phyloP scores from a whole-genome alignment of 306 rosid genomes.

The Luffa acutangula region DNA sequence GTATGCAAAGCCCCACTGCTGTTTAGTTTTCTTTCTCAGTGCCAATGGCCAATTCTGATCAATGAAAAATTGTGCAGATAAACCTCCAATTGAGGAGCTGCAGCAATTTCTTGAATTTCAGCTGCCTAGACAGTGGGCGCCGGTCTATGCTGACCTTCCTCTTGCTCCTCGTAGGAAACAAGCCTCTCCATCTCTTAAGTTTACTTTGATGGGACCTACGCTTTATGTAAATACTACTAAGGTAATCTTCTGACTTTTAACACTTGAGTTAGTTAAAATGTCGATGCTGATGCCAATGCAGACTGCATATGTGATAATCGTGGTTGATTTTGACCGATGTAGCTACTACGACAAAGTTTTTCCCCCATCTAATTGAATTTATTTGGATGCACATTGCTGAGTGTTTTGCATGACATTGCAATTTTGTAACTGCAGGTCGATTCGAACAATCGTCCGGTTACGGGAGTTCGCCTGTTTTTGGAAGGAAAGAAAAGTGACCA shows the following conservation, averaged over 20 bases:
- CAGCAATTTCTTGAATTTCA: constrained; percentile 83
- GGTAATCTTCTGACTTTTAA: constrained; percentile 30
- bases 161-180: constrained; percentile 52
- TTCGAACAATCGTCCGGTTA: constrained; percentile 61
- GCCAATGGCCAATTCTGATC: not conserved
- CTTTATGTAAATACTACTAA: constrained; percentile 71
- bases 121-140: constrained; percentile 92
- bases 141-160: constrained; percentile 74
- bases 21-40: not conserved
- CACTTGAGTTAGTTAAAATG: not conserved
- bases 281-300: not conserved
- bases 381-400: not conserved
- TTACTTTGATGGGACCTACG: constrained; percentile 74
- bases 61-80: constrained; percentile 45
- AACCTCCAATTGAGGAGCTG: constrained; percentile 84
- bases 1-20: constrained; percentile 12
- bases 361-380: not conserved
- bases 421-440: constrained; percentile 37
- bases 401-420: not conserved
- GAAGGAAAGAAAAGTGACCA: constrained; percentile 73
- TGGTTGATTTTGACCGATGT: not conserved
- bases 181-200: constrained; percentile 60
- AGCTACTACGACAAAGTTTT: not conserved
- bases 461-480: constrained; percentile 66
- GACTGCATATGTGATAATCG: not conserved